Percentiles rank a stretch among this genome's conserved stretches.
Evolutionary conservation across 495 filamentous ascomycete genomes (phyloP).

Genomic region (Penicillium fimorum): DNA sequence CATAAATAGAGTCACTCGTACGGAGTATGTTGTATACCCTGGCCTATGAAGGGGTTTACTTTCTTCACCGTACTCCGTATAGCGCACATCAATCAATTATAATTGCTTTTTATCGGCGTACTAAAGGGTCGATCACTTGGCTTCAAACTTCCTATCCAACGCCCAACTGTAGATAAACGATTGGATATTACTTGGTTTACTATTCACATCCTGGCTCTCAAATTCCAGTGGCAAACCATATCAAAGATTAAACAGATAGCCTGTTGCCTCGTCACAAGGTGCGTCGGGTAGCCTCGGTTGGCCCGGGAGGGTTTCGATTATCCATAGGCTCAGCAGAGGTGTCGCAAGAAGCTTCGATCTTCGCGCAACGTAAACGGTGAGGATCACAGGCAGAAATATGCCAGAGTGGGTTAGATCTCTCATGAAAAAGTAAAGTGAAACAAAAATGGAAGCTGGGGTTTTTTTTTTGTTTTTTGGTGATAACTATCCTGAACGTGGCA

Average conservation of each 20-base stretch:
- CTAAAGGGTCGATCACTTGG: not conserved
- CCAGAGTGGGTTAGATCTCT: not conserved
- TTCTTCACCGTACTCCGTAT: not conserved
- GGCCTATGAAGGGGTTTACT: too few species aligned
- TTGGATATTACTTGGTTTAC: not conserved
- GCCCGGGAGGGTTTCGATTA: not conserved
- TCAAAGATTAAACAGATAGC: conserved; percentile 10
- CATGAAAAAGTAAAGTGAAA: not conserved
- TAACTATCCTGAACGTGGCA: conserved; percentile 25
- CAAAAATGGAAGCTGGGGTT: conserved; percentile 3
- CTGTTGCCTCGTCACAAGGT: conserved; percentile 12
- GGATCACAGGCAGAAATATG: not conserved
- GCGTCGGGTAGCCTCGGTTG: conserved; percentile 20
- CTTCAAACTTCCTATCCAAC: too few species aligned
- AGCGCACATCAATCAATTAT: not conserved
- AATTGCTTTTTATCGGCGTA: conserved; percentile 8
- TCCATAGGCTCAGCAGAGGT: not conserved
- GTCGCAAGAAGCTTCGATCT: not conserved
- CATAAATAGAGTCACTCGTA: too few species aligned
- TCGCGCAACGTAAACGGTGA: not conserved
- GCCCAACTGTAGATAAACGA: not conserved
- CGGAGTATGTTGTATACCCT: too few species aligned
- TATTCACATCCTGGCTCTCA: not conserved
- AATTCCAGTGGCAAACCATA: conserved; percentile 12
- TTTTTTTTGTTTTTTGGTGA: not conserved